Conservation (phyloP, 2,329 filamentous ascomycete species). For the Gaeumannomyces sp. region DNA sequence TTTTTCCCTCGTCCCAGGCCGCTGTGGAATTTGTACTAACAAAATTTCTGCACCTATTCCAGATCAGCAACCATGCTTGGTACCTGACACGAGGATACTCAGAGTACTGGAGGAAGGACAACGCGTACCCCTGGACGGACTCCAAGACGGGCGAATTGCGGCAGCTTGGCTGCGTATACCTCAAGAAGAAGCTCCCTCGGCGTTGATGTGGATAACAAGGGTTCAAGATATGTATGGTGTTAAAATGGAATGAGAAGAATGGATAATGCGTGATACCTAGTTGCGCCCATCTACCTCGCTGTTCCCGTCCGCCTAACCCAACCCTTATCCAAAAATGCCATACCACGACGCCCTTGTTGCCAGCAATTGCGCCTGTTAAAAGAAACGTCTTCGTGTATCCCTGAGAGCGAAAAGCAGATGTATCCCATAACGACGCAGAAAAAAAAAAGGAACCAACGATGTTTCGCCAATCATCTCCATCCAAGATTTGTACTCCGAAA, state of each 20-base stretch:
- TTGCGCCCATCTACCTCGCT: not conserved
- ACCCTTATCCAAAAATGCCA: not conserved
- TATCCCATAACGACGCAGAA: no score
- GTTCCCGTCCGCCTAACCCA: not conserved
- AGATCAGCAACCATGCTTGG: conserved; percentile 24
- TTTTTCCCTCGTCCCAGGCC: not conserved
- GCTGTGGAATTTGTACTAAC: conserved; percentile 1
- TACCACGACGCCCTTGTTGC: no score
- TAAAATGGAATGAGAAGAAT: not conserved
- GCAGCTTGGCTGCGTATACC: conserved; percentile 17
- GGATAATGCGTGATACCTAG: not conserved
- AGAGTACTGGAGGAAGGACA: conserved; percentile 13
- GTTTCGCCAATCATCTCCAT: no score
- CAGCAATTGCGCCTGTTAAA: no score
- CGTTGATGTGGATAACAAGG: not conserved
- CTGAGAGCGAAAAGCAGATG: no score
- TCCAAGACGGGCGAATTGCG: conserved; percentile 12
- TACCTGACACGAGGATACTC: conserved; percentile 24
- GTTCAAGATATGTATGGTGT: not conserved
- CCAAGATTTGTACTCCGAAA: no score
- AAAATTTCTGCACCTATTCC: not conserved
- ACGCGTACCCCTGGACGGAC: conserved; percentile 17
- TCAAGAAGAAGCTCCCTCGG: conserved; percentile 18
- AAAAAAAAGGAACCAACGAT: no score
- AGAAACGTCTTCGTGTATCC: no score